phyloP scores from a whole-genome alignment of 176 grass and related monocot species.

The Otatea glauca region DNA sequence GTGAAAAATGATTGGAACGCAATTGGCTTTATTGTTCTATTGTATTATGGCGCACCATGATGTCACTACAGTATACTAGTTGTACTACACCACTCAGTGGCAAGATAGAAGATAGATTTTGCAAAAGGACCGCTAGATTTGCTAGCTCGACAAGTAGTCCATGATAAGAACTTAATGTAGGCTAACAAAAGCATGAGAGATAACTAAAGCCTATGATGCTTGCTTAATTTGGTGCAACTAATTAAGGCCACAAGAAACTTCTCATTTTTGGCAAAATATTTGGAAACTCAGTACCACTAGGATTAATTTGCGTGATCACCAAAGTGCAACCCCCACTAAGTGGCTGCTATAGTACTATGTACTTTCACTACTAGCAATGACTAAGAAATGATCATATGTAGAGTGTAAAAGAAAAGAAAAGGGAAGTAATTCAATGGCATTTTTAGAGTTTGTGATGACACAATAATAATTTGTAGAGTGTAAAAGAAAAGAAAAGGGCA shows the following conservation, averaged over 20 bases:
- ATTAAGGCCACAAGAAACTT: not conserved
- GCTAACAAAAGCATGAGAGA: too few species aligned
- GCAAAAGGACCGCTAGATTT: not conserved
- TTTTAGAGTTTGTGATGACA: too few species aligned
- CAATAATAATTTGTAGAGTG: too few species aligned
- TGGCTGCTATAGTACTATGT: not conserved
- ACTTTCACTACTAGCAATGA: not conserved
- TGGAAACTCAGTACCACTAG: not conserved
- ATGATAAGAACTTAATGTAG: not conserved
- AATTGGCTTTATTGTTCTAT: not conserved
- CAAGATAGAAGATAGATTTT: not conserved
- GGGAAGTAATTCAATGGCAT: not conserved
- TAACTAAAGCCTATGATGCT: too few species aligned
- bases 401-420: not conserved
- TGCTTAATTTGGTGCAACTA: too few species aligned
- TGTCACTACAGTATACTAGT: not conserved
- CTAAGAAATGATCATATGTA: not conserved
- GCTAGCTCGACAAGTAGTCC: not conserved
- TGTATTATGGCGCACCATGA: constrained; percentile 31
- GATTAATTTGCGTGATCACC: not conserved
- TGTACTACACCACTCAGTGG: not conserved
- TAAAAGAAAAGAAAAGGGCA: not conserved
- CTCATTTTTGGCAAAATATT: not conserved
- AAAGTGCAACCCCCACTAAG: constrained; percentile 1
- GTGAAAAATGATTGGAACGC: not conserved